Evolutionary conservation across 257 asterid genomes (phyloP), one percentile per base, ranked within the genome.

Genomic region (Nicotiana tabacum): DNA sequence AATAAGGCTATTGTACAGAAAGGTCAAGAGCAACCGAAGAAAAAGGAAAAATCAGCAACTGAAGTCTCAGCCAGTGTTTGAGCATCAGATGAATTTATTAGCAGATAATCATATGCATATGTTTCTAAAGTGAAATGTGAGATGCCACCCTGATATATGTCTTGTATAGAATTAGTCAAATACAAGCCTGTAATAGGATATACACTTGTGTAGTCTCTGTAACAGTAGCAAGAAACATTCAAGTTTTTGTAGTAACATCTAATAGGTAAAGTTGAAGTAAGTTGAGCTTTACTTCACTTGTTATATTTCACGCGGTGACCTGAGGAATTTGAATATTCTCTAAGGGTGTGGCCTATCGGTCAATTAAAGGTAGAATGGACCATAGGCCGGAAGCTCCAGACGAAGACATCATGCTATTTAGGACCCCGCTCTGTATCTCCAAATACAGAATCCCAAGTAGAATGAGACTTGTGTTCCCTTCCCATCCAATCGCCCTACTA

Each of bases 11-110:
- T 89, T 82, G 80, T 43, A 82, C 94, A 88, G 88, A 94, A 91
- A 82, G 66, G 89, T 82, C 94, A 89, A 68, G 98, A 94, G 61
- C 87, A 87, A 15, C 92, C 96, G 30, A 91, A 87, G 92, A 89
- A 90, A 87, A 91, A 89, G 87, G 96, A 91, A 15, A 83, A 85
- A 72, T 18, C 91, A 4, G 95, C 81, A 35, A 80, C 85, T 57
- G 95, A 90, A 90, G 97, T 92, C 68, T 90, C 96, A 43, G 98
- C 93, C 33, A 83, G 91, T 77, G 93, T 89, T 83, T 94, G 88
- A 93, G 83, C 33, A 82, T 77, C 78, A 82, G 6, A 85, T 83
- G 84, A 65, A 81, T 80, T 67, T 76, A 53, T 80, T 76, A 85
- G 83, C 85, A 66, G 86, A 88, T 83, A 88, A 77, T 53, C 46